A percentile compares a stretch with the other conserved stretches of the same genome.
Evolutionary conservation across 331 rosid species (phyloP).

Genomic region (Ulmus americana): DNA sequence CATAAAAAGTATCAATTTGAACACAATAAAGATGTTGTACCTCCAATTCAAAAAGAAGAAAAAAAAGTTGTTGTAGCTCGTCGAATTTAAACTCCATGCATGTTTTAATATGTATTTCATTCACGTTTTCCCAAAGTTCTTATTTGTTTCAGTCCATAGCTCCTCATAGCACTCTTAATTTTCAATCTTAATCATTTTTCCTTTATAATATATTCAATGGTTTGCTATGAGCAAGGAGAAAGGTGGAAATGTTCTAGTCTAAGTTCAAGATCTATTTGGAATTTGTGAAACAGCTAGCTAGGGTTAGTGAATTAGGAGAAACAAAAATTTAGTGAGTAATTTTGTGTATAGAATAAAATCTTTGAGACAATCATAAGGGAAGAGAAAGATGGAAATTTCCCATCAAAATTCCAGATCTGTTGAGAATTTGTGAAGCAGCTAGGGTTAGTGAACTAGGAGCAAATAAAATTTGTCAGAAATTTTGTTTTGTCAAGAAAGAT

Average conservation of each 20-base stretch:
- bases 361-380: neutral
- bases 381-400: neutral
- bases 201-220: neutral
- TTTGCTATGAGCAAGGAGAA: neutral
- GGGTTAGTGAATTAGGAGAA: too few species aligned
- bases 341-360: neutral
- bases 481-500: neutral
- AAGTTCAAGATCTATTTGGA: neutral
- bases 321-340: too few species aligned
- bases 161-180: neutral
- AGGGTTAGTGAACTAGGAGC: constrained; percentile 1
- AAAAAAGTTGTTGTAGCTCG: too few species aligned
- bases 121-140: neutral
- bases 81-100: neutral
- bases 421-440: neutral
- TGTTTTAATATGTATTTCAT: neutral
- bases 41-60: too few species aligned
- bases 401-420: constrained; percentile 1
- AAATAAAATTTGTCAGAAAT: neutral
- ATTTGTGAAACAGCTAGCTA: too few species aligned
- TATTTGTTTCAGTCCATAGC: neutral
- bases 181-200: neutral
- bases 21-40: too few species aligned
- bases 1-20: too few species aligned
- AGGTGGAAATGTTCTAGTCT: neutral